Percentiles rank a stretch among this genome's conserved stretches.
These are phyloP conservation scores for Anacardium occidentale DNA, from an alignment of 345 rosid genomes.

Conservation along the genomic window DNA sequence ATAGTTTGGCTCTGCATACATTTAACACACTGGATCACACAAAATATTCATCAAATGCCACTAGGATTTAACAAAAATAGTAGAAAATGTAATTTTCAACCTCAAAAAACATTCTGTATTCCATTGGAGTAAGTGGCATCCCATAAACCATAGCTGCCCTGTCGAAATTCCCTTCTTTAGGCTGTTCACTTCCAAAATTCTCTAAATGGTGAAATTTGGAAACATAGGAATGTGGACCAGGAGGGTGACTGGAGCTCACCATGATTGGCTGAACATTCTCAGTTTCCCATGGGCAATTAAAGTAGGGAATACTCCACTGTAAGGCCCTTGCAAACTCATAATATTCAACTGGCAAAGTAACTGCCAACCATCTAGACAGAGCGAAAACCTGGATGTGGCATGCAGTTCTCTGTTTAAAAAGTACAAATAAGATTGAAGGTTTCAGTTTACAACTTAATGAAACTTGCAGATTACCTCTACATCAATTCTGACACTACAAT, in stretches of 20 bases:
- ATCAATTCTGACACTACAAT: background rate
- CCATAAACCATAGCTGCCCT: constrained; percentile 54
- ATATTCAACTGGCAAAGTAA: constrained; percentile 64
- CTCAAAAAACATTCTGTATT: constrained; percentile 75
- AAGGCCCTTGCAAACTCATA: constrained; percentile 67
- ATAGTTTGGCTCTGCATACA: constrained; percentile 57
- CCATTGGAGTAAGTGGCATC: constrained; percentile 69
- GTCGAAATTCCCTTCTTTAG: constrained; percentile 27
- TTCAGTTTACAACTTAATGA: background rate
- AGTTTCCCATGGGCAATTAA: constrained; percentile 87
- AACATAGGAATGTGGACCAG: constrained; percentile 44
- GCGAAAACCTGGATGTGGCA: constrained; percentile 93
- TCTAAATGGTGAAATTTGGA: constrained; percentile 26
- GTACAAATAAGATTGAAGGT: constrained; percentile 3
- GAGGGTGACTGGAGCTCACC: constrained; percentile 51
- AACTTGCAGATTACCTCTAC: background rate
- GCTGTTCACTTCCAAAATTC: constrained; percentile 24
- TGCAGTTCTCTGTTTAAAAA: constrained; percentile 60
- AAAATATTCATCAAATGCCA: background rate
- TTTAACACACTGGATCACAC: background rate
- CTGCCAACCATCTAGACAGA: constrained; percentile 77
- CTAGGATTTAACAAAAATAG: constrained; percentile 3
- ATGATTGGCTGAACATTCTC: constrained; percentile 50
- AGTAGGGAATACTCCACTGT: constrained; percentile 89
- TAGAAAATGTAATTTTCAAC: constrained; percentile 30